Evolutionary conservation across 2,329 filamentous ascomycete species (phyloP), one percentile per base, ranked within the genome.

Genomic region (Stachybotrys chlorohalonatus): DNA sequence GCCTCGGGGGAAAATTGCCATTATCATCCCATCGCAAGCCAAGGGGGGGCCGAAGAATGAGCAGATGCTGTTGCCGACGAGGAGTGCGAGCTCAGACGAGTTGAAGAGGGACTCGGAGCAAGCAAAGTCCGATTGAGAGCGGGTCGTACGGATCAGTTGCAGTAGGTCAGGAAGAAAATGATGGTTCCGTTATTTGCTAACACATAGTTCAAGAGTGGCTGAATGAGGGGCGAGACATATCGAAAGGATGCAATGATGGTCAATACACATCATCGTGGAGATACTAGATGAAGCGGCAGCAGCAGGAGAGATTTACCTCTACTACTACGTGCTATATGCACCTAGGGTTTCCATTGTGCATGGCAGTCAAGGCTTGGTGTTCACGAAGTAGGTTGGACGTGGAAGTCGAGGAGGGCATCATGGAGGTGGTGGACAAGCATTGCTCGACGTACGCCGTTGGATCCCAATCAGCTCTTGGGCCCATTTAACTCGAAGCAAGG

Each of bases 21-120:
- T 42, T 5, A 13, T 13, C 36, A 13, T 13, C 5, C 36, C 36
- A 42, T 42, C 36, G 36, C 3, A 5, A 42, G 8, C 6, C 64
- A 81, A 68, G 46, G 81, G 68, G 1, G 80, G 79, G 3, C 77
- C 78, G 47, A 83, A 73, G 57, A 75, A 68, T 3, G 78, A 71
- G 42, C 72, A 70, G 1, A 74, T 62, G 1, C 80, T 75, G 65
- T 76, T 76, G 63, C 82, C 80, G 56, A 83, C 75, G 17, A 83
- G 70, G 11, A 83, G 73, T 36, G 78, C 80, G 45, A 83, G 71
- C 63, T 82, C 81, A 58, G 71, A 75, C 52, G 70, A 68, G 51
- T 56, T 55, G 52, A 53, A 53, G 3, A 11, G 49, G n/a, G 11
- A 30, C 5, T 5, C 31, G 7, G 49, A 31, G n/a, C 3, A 51